Conservation (phyloP, 2,329 filamentous ascomycete genomes). For the Alternaria novae-zelandiae region DNA sequence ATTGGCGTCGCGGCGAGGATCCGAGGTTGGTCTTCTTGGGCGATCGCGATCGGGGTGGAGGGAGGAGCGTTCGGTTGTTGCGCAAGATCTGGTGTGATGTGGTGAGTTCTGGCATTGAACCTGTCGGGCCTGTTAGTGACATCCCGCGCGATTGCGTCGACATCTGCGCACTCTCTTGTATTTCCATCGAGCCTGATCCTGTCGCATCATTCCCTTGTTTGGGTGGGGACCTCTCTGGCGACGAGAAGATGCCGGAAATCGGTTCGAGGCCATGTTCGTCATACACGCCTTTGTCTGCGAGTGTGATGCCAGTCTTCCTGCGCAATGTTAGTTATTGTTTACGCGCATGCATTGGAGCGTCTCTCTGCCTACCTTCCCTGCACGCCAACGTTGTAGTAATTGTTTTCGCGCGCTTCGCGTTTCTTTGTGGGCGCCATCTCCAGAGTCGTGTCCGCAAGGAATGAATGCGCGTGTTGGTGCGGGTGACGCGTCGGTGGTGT, state of each 20-base stretch:
- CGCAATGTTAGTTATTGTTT: constrained; percentile 14
- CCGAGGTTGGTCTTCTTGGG: constrained; percentile 68
- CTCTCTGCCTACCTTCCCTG: constrained; percentile 44
- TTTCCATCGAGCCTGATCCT: constrained; percentile 67
- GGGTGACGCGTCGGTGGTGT: constrained; percentile 19
- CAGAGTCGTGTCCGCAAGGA: neutral
- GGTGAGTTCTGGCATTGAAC: constrained; percentile 58
- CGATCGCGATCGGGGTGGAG: constrained; percentile 61
- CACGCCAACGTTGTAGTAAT: constrained; percentile 49
- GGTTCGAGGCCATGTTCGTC: constrained; percentile 94
- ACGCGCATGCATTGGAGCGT: constrained; percentile 3
- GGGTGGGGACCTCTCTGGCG: constrained; percentile 70
- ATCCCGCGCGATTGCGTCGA: neutral
- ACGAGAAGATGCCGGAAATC: constrained; percentile 86
- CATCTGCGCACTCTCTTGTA: constrained; percentile 63
- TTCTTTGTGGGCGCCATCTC: constrained; percentile 45
- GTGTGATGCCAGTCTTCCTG: constrained; percentile 87
- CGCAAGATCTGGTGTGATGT: constrained; percentile 56
- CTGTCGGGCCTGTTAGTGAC: constrained; percentile 37
- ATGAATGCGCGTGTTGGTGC: constrained; percentile 22
- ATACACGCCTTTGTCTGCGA: constrained; percentile 78
- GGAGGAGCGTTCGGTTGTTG: constrained; percentile 52
- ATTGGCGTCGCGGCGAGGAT: constrained; percentile 67
- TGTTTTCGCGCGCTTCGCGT: constrained; percentile 49
- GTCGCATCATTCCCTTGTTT: constrained; percentile 51